A percentile compares a stretch with the other conserved stretches of the same genome.
phyloP scores from a whole-genome alignment of 2,329 filamentous ascomycete species.

The Pezicula radicicola region DNA sequence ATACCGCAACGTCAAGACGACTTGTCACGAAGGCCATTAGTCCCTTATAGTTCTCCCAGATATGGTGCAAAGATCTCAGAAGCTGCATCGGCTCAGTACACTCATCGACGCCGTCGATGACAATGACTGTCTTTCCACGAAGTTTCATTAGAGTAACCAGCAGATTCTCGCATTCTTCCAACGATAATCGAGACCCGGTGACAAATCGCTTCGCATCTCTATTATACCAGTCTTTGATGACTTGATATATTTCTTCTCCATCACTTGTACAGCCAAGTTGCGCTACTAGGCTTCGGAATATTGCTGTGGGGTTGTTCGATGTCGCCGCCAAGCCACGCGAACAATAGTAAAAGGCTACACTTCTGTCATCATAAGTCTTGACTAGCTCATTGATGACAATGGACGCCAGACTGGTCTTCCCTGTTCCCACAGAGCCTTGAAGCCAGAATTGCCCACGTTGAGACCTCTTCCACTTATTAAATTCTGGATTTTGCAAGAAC shows the following conservation, averaged over 20 bases:
- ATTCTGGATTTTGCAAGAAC: conserved; percentile 1
- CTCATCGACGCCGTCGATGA: background rate
- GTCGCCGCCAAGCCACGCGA: background rate
- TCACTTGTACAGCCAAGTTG: conserved; percentile 1
- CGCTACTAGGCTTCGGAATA: conserved; percentile 1
- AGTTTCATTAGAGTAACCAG: conserved; percentile 2
- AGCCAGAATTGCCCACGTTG: background rate
- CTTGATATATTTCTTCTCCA: conserved; percentile 4
- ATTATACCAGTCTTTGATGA: conserved; percentile 5
- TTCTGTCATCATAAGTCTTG: background rate
- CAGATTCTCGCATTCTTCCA: conserved; percentile 6
- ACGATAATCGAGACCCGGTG: conserved; percentile 1
- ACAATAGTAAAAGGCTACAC: conserved; percentile 2
- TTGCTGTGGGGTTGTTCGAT: background rate
- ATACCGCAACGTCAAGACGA: conserved; percentile 4
- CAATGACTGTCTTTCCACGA: conserved; percentile 3
- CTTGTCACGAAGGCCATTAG: conserved; percentile 5
- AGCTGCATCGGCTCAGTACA: conserved; percentile 1
- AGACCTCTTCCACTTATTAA: background rate
- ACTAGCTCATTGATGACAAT: conserved; percentile 4
- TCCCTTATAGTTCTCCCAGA: conserved; percentile 4
- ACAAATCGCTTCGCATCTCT: conserved; percentile 6
- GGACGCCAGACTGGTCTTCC: conserved; percentile 5
- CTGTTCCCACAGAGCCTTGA: conserved; percentile 6
- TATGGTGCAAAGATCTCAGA: conserved; percentile 3